Percentiles rank a stretch among this genome's conserved stretches.
Conservation (phyloP, 768 basidiomycete species). For the Sporobolomyces roseus region DNA sequence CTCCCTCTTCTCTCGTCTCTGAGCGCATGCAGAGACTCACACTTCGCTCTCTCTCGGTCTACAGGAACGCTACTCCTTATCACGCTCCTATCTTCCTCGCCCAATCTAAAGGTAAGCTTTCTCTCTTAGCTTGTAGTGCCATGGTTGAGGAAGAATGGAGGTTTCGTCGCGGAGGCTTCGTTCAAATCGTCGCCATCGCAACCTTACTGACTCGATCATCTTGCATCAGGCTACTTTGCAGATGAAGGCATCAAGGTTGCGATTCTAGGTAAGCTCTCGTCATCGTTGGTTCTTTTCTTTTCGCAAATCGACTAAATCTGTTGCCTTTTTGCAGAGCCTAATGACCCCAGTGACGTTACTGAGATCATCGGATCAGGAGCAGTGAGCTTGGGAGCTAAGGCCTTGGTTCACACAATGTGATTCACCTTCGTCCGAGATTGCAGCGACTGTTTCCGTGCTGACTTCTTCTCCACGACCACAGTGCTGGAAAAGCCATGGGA, state of each 20-base stretch:
- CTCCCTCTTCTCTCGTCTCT: neutral
- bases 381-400: constrained; percentile 42
- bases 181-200: no score
- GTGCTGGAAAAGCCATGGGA: constrained; percentile 39
- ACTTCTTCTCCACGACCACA: no score
- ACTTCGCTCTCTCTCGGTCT: no score
- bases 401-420: constrained; percentile 45
- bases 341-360: constrained; percentile 43
- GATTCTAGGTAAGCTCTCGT: constrained; percentile 40
- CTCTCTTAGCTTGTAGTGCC: no score
- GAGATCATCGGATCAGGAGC: constrained; percentile 37
- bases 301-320: no score
- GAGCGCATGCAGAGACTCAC: neutral
- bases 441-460: no score
- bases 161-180: no score
- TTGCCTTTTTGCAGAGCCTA: constrained; percentile 18
- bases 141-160: no score
- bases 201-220: no score
- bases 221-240: no score
- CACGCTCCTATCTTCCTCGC: constrained; percentile 44
- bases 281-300: neutral
- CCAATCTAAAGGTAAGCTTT: constrained; percentile 33
- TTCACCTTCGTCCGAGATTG: no score
- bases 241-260: constrained; percentile 44
- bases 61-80: constrained; percentile 41